A percentile compares a stretch with the other conserved stretches of the same genome.
Conservation (phyloP, 345 rosid species). For the Brassica carinata region DNA sequence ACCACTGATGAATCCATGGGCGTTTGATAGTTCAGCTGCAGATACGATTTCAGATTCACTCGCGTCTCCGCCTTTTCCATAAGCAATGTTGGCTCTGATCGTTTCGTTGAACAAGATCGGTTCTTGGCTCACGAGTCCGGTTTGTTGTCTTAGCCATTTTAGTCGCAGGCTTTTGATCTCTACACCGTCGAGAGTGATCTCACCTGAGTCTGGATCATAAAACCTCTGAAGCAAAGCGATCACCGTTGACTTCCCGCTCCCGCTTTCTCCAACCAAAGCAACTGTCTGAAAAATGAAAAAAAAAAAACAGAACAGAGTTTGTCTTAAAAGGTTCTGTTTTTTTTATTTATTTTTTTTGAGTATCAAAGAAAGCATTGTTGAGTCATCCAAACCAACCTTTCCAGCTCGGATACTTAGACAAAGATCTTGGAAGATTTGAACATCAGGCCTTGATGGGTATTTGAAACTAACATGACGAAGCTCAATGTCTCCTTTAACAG, state of each 20-base stretch:
- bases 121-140: slow-evolving; percentile 88
- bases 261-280: slow-evolving; percentile 90
- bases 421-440: slow-evolving; percentile 67
- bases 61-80: slow-evolving; percentile 72
- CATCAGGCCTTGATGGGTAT: slow-evolving; percentile 79
- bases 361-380: no score
- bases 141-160: slow-evolving; percentile 80
- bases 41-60: slow-evolving; percentile 69
- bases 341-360: no score
- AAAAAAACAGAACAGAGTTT: not conserved
- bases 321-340: not conserved
- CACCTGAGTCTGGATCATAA: slow-evolving; percentile 80
- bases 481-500: slow-evolving; percentile 71
- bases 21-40: slow-evolving; percentile 76
- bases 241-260: slow-evolving; percentile 85
- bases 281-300: slow-evolving; percentile 53
- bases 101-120: slow-evolving; percentile 72
- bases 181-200: slow-evolving; percentile 68
- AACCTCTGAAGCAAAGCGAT: slow-evolving; percentile 74
- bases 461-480: slow-evolving; percentile 67
- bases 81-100: slow-evolving; percentile 76
- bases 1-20: slow-evolving; percentile 77
- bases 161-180: slow-evolving; percentile 59
- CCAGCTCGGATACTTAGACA: slow-evolving; percentile 69
- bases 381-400: no score